A percentile compares a stretch with the other conserved stretches of the same genome.
Conservation (phyloP, 768 basidiomycete species). For the Lactarius sp. region DNA sequence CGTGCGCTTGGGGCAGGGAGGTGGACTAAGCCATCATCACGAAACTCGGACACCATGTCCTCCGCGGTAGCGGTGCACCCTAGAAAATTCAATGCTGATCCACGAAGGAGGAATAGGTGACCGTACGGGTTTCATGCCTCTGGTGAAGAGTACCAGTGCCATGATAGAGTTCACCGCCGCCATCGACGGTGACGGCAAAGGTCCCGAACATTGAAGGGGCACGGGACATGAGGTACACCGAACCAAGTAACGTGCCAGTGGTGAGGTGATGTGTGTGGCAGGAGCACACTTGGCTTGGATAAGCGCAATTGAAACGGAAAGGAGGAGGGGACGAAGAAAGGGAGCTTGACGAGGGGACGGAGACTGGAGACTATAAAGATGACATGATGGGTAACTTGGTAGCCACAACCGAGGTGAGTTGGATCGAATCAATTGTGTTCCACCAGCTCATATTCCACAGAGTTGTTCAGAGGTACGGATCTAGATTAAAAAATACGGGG, state of each 20-base stretch:
- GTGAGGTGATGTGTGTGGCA: not conserved
- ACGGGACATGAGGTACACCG: conserved; percentile 15
- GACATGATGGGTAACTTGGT: conserved; percentile 21
- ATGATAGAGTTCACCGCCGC: conserved; percentile 5
- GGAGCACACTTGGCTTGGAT: not conserved
- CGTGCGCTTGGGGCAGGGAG: conserved; percentile 19
- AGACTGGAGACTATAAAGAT: conserved; percentile 25
- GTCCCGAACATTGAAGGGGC: conserved; percentile 20
- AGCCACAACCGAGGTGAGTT: conserved; percentile 26
- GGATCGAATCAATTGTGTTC: conserved; percentile 26
- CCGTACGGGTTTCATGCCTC: conserved; percentile 7
- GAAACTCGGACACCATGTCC: conserved; percentile 11
- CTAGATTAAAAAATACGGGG: conserved; percentile 19
- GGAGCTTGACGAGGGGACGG: conserved; percentile 2
- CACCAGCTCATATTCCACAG: conserved; percentile 17
- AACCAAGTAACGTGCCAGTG: not conserved
- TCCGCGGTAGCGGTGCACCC: not conserved
- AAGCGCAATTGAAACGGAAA: not conserved
- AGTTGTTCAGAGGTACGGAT: conserved; percentile 17
- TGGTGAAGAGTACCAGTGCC: conserved; percentile 10
- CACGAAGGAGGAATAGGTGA: not conserved
- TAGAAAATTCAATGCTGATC: not conserved
- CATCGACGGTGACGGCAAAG: conserved; percentile 18
- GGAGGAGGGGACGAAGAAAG: conserved; percentile 11
- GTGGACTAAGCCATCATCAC: conserved; percentile 9